Evolutionary conservation across 371 early-diverging fungal genomes (phyloP).

Genomic region (Actinomortierella wolfii): DNA sequence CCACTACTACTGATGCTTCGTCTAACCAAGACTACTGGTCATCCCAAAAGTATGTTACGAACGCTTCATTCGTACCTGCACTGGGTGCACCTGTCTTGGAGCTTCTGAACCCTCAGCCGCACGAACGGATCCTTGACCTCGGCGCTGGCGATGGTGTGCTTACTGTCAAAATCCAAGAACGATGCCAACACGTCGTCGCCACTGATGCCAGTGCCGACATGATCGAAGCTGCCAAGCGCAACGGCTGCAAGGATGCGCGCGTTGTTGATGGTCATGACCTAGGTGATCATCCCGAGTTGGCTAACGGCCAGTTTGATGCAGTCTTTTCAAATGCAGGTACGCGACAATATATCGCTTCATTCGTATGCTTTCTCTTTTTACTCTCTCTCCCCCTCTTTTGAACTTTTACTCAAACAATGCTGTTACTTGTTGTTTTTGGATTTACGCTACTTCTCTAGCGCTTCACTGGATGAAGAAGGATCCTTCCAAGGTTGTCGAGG

Average conservation of each 20-base stretch:
- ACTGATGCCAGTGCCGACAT: conserved; percentile 65
- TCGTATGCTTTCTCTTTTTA: no score
- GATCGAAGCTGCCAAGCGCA: conserved; percentile 55
- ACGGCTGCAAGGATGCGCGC: conserved; percentile 38
- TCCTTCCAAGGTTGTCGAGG: conserved; percentile 61
- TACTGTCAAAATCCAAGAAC: conserved; percentile 54
- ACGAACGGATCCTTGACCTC: conserved; percentile 67
- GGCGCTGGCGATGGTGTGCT: conserved; percentile 77
- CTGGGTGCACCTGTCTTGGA: conserved; percentile 55
- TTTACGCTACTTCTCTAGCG: conserved; percentile 38
- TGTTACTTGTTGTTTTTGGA: neutral
- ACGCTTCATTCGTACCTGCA: conserved; percentile 67
- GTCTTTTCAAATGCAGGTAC: conserved; percentile 68
- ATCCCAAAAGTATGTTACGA: conserved; percentile 52
- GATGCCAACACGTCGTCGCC: conserved; percentile 59
- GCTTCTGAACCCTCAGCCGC: conserved; percentile 52
- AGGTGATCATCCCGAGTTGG: conserved; percentile 48
- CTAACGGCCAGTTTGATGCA: conserved; percentile 57
- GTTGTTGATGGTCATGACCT: conserved; percentile 64
- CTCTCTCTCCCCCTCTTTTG: conserved; percentile 2
- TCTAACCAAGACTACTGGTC: conserved; percentile 51
- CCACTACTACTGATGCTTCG: no score
- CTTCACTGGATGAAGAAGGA: conserved; percentile 77
- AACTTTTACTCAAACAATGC: neutral
- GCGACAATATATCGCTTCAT: no score